Percentiles rank a stretch among this genome's conserved stretches.
These are phyloP conservation scores for Citrus maxima DNA, from an alignment of 345 rosid genomes.

Conservation along the genomic window DNA sequence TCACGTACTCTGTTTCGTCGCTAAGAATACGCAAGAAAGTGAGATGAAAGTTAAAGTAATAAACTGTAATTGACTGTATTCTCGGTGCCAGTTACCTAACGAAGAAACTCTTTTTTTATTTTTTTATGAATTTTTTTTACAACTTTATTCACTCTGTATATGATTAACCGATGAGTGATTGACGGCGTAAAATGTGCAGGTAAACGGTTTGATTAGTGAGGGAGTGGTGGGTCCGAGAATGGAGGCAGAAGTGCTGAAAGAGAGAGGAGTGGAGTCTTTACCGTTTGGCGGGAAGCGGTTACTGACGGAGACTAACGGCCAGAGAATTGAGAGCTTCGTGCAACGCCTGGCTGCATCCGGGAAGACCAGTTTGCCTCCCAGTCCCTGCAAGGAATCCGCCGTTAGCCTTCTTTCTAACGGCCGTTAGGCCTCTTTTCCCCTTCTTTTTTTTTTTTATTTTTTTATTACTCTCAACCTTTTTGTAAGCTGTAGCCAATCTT, in stretches of 20 bases:
- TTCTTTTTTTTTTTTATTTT: not conserved
- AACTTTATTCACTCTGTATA: no score
- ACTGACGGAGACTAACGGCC: conserved; percentile 80
- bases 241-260: conserved; percentile 60
- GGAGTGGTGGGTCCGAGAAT: conserved; percentile 35
- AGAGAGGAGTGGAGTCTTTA: conserved; percentile 78
- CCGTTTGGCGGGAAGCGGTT: conserved; percentile 92
- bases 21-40: conserved; percentile 1
- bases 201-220: conserved; percentile 46
- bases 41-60: not conserved
- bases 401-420: conserved; percentile 45
- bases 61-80: not conserved
- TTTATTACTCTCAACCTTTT: not conserved
- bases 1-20: conserved; percentile 18
- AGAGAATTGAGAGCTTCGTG: conserved; percentile 70
- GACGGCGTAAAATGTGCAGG: conserved; percentile 45
- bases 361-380: conserved; percentile 73
- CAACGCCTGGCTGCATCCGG: conserved; percentile 78
- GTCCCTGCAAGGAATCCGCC: conserved; percentile 84
- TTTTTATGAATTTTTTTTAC: no score
- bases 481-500: conserved; percentile 10
- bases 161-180: conserved; percentile 10
- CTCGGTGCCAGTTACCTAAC: not conserved
- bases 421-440: conserved; percentile 35
- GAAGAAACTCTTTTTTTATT: no score